phyloP scores from a whole-genome alignment of 768 basidiomycete species.

The Mrakia blollopis region DNA sequence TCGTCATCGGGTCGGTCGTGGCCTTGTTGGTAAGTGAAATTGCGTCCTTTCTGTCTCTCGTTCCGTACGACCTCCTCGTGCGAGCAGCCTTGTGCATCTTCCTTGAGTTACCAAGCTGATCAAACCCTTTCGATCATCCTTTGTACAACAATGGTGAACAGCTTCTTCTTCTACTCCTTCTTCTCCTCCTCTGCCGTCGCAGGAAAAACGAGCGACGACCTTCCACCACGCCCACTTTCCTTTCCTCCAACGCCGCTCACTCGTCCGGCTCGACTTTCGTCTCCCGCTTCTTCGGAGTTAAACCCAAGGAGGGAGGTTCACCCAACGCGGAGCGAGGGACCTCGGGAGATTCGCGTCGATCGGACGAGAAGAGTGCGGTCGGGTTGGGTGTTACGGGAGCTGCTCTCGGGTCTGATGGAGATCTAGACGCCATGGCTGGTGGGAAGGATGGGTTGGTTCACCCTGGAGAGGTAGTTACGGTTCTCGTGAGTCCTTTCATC shows the following conservation, averaged over 20 bases:
- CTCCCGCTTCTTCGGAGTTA: background rate
- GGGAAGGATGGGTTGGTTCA: slow-evolving; percentile 33
- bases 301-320: background rate
- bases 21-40: background rate
- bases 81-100: too few relatives aligned
- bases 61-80: background rate
- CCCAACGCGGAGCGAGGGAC: background rate
- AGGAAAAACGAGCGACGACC: background rate
- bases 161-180: slow-evolving; percentile 4
- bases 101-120: too few relatives aligned
- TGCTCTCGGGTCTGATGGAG: slow-evolving; percentile 29
- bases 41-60: background rate
- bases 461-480: slow-evolving; percentile 41
- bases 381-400: background rate
- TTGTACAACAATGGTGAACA: background rate
- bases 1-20: background rate
- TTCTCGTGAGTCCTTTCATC: slow-evolving; percentile 28
- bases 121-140: background rate
- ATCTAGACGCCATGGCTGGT: slow-evolving; percentile 16
- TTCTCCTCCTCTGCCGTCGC: background rate
- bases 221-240: background rate
- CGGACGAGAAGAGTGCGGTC: background rate
- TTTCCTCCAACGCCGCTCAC: background rate
- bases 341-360: background rate
- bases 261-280: background rate